These are phyloP conservation scores for Trichoderma gamsii DNA, from an alignment of 495 filamentous ascomycete genomes.

Conservation along the genomic window DNA sequence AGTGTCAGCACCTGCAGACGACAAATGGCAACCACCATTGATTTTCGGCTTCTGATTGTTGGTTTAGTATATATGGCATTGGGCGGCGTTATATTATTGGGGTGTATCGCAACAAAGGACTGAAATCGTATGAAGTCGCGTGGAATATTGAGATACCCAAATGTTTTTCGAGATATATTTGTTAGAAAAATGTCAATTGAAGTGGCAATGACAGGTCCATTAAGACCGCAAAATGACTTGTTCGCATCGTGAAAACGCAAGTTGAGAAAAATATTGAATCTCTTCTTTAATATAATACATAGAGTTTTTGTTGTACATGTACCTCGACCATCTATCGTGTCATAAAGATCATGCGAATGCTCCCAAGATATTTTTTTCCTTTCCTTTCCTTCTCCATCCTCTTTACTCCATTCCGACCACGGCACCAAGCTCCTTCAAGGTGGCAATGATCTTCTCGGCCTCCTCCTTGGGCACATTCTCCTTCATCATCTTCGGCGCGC, in stretches of 20 bases:
- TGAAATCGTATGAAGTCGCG: not conserved
- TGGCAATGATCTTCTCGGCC: constrained; percentile 93
- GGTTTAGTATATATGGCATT: constrained; percentile 8
- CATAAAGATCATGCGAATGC: constrained; percentile 20
- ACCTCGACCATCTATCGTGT: constrained; percentile 19
- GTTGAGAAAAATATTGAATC: not conserved
- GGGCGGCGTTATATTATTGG: constrained; percentile 26
- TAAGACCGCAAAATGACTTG: not conserved
- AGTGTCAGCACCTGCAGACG: not conserved
- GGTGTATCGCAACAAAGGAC: not conserved
- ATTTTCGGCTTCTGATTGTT: constrained; percentile 16
- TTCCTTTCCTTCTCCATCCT: not conserved
- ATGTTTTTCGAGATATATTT: not conserved
- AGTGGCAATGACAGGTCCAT: not conserved
- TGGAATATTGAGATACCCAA: constrained; percentile 3
- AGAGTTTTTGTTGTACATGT: constrained; percentile 14
- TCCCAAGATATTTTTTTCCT: constrained; percentile 11
- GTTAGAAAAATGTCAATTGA: not conserved
- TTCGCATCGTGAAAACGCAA: not conserved
- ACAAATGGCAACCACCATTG: constrained; percentile 7
- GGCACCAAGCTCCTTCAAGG: constrained; percentile 85
- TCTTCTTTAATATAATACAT: constrained; percentile 13
- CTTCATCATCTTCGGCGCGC: constrained; percentile 95
- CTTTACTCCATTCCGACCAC: constrained; percentile 82
- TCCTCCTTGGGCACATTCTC: constrained; percentile 97